Conservation (phyloP, 1,139 yeast genomes). For the Nadsonia starkeyi-henricii region DNA sequence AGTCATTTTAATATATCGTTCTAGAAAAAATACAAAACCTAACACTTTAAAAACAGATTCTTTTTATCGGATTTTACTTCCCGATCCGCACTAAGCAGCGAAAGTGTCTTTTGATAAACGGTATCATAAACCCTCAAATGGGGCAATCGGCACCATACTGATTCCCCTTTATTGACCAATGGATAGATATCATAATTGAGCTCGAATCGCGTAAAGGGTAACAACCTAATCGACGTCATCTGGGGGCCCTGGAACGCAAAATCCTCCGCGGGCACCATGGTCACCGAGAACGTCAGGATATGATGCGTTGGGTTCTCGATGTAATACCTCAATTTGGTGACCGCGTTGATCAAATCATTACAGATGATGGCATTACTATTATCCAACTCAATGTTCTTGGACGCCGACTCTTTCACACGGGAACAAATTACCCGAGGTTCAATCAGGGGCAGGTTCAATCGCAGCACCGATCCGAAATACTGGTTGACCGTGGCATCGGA, state of each 20-base stretch:
- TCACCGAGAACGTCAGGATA: slow-evolving; percentile 47
- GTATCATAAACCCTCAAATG: slow-evolving; percentile 47
- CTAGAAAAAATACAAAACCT: too few relatives aligned
- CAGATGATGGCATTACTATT: not conserved
- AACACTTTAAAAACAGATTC: not conserved
- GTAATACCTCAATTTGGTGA: slow-evolving; percentile 34
- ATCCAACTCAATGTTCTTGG: too few relatives aligned
- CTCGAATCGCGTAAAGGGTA: slow-evolving; percentile 45
- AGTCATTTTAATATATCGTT: too few relatives aligned
- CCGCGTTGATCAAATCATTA: slow-evolving; percentile 1
- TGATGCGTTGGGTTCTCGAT: slow-evolving; percentile 67
- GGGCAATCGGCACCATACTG: slow-evolving; percentile 34
- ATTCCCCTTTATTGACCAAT: slow-evolving; percentile 6
- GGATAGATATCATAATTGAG: slow-evolving; percentile 29
- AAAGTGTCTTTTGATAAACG: slow-evolving; percentile 51
- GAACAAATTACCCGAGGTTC: slow-evolving; percentile 54
- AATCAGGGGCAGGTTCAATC: slow-evolving; percentile 40
- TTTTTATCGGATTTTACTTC: slow-evolving; percentile 19
- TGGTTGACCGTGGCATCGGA: slow-evolving; percentile 10
- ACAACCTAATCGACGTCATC: slow-evolving; percentile 32
- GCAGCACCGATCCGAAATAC: slow-evolving; percentile 18
- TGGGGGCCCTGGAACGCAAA: slow-evolving; percentile 29
- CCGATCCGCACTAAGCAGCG: slow-evolving; percentile 34
- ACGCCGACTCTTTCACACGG: too few relatives aligned
- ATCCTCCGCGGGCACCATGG: slow-evolving; percentile 25